Evolutionary conservation across 352 stramenopile species (phyloP).

Genomic region (Pythium utonaiense): DNA sequence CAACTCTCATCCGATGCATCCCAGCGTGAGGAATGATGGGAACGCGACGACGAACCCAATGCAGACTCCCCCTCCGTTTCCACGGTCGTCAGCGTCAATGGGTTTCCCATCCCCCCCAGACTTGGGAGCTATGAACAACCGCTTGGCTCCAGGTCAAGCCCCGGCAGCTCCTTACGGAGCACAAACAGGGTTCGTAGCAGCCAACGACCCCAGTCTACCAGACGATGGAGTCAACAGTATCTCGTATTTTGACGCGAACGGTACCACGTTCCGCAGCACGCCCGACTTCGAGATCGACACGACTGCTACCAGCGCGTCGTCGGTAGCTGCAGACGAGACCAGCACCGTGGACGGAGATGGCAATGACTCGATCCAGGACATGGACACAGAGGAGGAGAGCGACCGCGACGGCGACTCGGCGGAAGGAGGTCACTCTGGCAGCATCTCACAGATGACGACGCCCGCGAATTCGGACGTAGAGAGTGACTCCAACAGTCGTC

Average conservation of each 20-base stretch:
- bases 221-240: slow-evolving; percentile 38
- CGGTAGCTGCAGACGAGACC: slow-evolving; percentile 10
- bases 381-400: slow-evolving; percentile 53
- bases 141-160: background rate
- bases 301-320: slow-evolving; percentile 12
- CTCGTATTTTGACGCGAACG: slow-evolving; percentile 65
- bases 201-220: slow-evolving; percentile 50
- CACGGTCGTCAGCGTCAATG: slow-evolving; percentile 23
- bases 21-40: background rate
- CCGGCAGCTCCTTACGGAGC: slow-evolving; percentile 8
- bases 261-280: slow-evolving; percentile 52
- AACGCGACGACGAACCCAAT: background rate
- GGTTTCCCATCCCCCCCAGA: slow-evolving; percentile 25
- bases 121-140: slow-evolving; percentile 5
- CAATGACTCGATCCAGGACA: slow-evolving; percentile 35
- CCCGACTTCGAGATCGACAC: slow-evolving; percentile 47
- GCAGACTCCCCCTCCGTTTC: slow-evolving; percentile 10
- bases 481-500: slow-evolving; percentile 24
- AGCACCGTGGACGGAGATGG: slow-evolving; percentile 13
- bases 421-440: background rate
- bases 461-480: slow-evolving; percentile 66
- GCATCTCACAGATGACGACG: slow-evolving; percentile 65
- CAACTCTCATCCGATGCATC: slow-evolving; percentile 7
- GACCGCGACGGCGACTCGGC: slow-evolving; percentile 35
- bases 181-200: slow-evolving; percentile 39